Evolutionary conservation across 1,139 yeast genomes (phyloP), one percentile per base, ranked within the genome.

Genomic region (Suhomyces anneliseae): DNA sequence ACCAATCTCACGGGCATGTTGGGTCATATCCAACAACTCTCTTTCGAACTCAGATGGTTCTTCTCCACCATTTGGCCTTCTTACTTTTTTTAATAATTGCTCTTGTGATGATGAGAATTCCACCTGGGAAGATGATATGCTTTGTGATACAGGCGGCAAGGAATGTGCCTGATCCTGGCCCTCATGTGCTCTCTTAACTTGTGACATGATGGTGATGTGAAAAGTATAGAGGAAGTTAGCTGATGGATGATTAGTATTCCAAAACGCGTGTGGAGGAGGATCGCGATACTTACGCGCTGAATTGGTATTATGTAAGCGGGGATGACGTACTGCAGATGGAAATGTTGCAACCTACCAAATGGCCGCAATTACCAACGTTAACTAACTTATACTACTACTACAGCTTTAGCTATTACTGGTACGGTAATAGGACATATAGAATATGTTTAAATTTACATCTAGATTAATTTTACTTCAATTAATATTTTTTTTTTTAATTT

Each of bases 1-100:
- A 14, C 63, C 48, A 14, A 59, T 71, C 61, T 66, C 76, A 64
- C 40, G 62, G 48, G 46, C 48, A 12, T 50, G 50, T 55, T 69
- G 70, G 27, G 84, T 79, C 88, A 87, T 84, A 10, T 72, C 69
- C 15, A 81, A 63, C 50, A 87, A 70, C 55, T 86, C 89, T 54
- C 78, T 70, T 60, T 86, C 93, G 60, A 87, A 87, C 32, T 74
- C 72, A 14, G 90, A 80, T 2, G 84, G 82, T 53, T 78, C 83
- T 42, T 54, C 74, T 37, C 49, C 59, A 42, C 65, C 71, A 51
- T 58, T 66, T 2, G 76, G 74, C 44, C 68, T 69, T 27, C 38
- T 45, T 24, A 70, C 62, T 50, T 69, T 70, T 56, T 72, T 73
- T 39, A 72, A 57, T 9, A 69, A 54, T 39, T 67, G 66, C 42